A percentile compares a stretch with the other conserved stretches of the same genome.
These are phyloP conservation scores for Rosellinia necatrix DNA, from an alignment of 2,329 filamentous ascomycete species.

Conservation along the genomic window DNA sequence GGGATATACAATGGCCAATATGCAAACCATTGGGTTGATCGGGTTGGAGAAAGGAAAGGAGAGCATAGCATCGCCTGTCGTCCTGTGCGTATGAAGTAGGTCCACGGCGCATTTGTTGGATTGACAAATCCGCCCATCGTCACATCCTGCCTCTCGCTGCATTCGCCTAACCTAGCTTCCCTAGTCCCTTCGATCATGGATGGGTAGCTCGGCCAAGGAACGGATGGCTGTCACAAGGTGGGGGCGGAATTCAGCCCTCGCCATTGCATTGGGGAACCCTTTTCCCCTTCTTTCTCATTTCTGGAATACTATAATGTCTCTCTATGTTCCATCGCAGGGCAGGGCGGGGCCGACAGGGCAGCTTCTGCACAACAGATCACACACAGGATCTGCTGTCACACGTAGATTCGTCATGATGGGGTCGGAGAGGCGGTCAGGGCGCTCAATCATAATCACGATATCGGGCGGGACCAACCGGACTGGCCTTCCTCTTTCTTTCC, in stretches of 20 bases:
- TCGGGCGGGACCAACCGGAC: constrained; percentile 41
- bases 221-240: constrained; percentile 16
- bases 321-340: constrained; percentile 22
- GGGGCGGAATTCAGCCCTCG: constrained; percentile 12
- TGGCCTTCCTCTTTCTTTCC: constrained; percentile 43
- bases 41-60: background rate
- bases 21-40: background rate
- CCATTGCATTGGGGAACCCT: background rate
- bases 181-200: background rate
- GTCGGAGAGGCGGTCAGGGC: constrained; percentile 25
- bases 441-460: constrained; percentile 6
- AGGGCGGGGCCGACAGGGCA: constrained; percentile 18
- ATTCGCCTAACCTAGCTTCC: background rate
- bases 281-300: constrained; percentile 6
- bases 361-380: constrained; percentile 26
- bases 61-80: background rate
- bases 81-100: background rate
- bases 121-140: constrained; percentile 4
- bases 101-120: background rate
- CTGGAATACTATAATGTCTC: constrained; percentile 7
- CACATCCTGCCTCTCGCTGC: background rate
- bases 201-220: constrained; percentile 6
- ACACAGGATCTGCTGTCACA: constrained; percentile 30
- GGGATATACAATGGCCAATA: constrained; percentile 4
- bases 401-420: constrained; percentile 16